These are phyloP conservation scores for Cordyceps fumosorosea DNA, from an alignment of 2,329 filamentous ascomycete genomes.

Conservation along the genomic window DNA sequence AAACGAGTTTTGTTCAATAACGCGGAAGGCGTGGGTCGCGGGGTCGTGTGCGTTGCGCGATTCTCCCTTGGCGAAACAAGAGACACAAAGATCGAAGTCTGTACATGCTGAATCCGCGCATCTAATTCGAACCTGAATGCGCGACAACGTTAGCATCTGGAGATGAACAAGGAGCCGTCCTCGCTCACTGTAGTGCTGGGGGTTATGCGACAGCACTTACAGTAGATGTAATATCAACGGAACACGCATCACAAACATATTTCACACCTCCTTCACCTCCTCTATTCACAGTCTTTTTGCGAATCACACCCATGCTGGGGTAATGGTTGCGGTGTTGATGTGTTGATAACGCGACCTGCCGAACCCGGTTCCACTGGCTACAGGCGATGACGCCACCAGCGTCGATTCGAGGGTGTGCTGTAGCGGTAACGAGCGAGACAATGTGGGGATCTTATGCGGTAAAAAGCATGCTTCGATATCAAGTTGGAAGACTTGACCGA, in stretches of 20 bases:
- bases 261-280: slow-evolving; percentile 86
- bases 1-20: slow-evolving; percentile 97
- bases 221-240: slow-evolving; percentile 92
- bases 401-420: not conserved
- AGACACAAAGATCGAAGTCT: slow-evolving; percentile 95
- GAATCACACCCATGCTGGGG: slow-evolving; percentile 76
- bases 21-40: slow-evolving; percentile 76
- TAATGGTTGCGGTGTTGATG: not conserved
- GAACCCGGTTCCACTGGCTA: not conserved
- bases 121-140: slow-evolving; percentile 75
- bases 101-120: slow-evolving; percentile 78
- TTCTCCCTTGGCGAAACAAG: slow-evolving; percentile 82
- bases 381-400: slow-evolving; percentile 11
- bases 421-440: not conserved
- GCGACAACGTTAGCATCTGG: slow-evolving; percentile 16
- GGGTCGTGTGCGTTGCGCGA: slow-evolving; percentile 80
- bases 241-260: slow-evolving; percentile 96
- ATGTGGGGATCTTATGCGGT: not conserved
- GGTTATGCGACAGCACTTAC: slow-evolving; percentile 46
- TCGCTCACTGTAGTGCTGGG: not conserved
- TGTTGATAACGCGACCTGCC: not conserved
- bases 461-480: slow-evolving; percentile 5
- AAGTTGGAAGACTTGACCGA: not conserved
- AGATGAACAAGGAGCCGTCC: not conserved
- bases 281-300: slow-evolving; percentile 84